phyloP scores from a whole-genome alignment of 495 filamentous ascomycete species.

The Diplogelasinospora grovesii region DNA sequence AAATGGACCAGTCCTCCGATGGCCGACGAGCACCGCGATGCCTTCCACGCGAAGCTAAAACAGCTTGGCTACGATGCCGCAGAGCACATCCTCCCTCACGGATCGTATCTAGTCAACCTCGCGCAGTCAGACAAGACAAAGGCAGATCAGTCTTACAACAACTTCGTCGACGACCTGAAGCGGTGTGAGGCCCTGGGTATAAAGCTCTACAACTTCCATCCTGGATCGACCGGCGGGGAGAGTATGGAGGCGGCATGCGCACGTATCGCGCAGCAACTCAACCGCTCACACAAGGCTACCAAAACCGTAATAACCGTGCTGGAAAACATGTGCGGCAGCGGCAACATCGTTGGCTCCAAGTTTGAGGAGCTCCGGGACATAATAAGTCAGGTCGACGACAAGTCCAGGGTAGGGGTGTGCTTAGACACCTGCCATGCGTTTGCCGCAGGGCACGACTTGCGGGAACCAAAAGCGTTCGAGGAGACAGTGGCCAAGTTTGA shows the following conservation, averaged over 20 bases:
- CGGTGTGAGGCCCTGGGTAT: slow-evolving; percentile 89
- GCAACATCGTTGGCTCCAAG: slow-evolving; percentile 76
- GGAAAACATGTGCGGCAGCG: slow-evolving; percentile 91
- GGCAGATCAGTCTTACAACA: slow-evolving; percentile 75
- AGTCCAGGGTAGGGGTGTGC: slow-evolving; percentile 86
- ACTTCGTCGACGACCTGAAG: slow-evolving; percentile 81
- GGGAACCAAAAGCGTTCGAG: slow-evolving; percentile 64
- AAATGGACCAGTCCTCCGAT: slow-evolving; percentile 89
- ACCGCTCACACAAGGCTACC: slow-evolving; percentile 71
- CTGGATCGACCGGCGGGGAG: slow-evolving; percentile 66
- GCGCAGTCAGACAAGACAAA: slow-evolving; percentile 74
- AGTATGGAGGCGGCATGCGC: slow-evolving; percentile 61
- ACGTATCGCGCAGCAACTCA: slow-evolving; percentile 72
- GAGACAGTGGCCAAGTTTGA: slow-evolving; percentile 71
- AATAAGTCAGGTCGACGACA: slow-evolving; percentile 70
- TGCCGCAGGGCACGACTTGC: slow-evolving; percentile 85
- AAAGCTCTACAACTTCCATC: slow-evolving; percentile 93
- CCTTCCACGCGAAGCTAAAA: slow-evolving; percentile 59
- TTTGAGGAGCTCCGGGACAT: slow-evolving; percentile 84
- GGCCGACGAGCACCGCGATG: slow-evolving; percentile 53
- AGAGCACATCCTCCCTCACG: slow-evolving; percentile 77
- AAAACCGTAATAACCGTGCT: slow-evolving; percentile 70
- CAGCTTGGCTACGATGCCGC: slow-evolving; percentile 66
- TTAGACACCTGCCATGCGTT: slow-evolving; percentile 96
- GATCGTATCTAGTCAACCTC: slow-evolving; percentile 93